These are phyloP conservation scores for Davidsoniella australis DNA, from an alignment of 2,329 filamentous ascomycete genomes.

Conservation along the genomic window DNA sequence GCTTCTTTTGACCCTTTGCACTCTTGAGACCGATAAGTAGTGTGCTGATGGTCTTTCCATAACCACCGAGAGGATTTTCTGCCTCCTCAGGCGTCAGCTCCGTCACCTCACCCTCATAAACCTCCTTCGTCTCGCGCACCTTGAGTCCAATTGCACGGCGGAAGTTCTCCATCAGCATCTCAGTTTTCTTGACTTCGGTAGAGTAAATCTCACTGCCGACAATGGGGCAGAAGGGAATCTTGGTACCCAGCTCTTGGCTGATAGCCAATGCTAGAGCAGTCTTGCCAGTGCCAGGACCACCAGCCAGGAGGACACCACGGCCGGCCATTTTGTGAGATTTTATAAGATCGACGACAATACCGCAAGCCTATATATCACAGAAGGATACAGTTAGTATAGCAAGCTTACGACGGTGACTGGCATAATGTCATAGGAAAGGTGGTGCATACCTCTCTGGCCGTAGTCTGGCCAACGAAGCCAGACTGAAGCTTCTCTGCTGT, in stretches of 20 bases:
- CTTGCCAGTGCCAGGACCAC: slow-evolving; percentile 91
- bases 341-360: slow-evolving; percentile 90
- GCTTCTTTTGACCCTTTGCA: slow-evolving; percentile 92
- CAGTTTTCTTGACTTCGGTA: slow-evolving; percentile 97
- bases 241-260: slow-evolving; percentile 91
- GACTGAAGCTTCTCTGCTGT: slow-evolving; percentile 61
- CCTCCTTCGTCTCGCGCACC: slow-evolving; percentile 96
- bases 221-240: slow-evolving; percentile 96
- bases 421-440: too few species aligned
- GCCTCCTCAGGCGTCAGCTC: slow-evolving; percentile 95
- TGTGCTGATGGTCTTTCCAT: slow-evolving; percentile 94
- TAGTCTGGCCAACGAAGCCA: slow-evolving; percentile 79
- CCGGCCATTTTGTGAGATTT: slow-evolving; percentile 96
- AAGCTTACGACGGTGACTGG: too few species aligned
- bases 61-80: slow-evolving; percentile 90
- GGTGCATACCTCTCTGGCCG: slow-evolving; percentile 63
- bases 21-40: slow-evolving; percentile 89
- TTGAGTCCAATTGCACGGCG: slow-evolving; percentile 88
- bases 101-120: slow-evolving; percentile 96
- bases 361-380: slow-evolving; percentile 51
- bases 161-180: slow-evolving; percentile 98
- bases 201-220: slow-evolving; percentile 97
- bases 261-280: slow-evolving; percentile 90
- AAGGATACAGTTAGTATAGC: background rate
- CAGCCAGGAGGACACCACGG: slow-evolving; percentile 78